Percentiles rank a stretch among this genome's conserved stretches.
Conservation (phyloP, 1,139 yeast genomes). For the Candida dubliniensis region DNA sequence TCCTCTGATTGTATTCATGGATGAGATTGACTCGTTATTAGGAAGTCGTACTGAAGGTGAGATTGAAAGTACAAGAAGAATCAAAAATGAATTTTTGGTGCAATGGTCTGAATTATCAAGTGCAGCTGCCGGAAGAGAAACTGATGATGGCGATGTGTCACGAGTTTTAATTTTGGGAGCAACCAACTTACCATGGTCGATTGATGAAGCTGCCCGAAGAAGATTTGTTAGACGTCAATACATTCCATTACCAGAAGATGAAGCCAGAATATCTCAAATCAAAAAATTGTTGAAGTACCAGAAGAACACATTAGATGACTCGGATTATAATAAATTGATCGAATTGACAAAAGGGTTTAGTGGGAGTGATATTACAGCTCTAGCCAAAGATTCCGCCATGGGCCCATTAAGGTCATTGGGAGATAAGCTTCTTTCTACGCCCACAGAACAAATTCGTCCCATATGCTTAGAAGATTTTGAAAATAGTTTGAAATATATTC, state of each 20-base stretch:
- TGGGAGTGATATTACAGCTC: constrained; percentile 92
- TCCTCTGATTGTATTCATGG: constrained; percentile 79
- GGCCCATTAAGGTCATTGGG: constrained; percentile 93
- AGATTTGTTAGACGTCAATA: constrained; percentile 91
- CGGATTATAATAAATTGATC: constrained; percentile 62
- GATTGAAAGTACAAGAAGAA: constrained; percentile 86
- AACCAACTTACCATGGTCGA: constrained; percentile 96
- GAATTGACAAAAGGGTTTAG: constrained; percentile 76
- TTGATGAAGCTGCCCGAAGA: constrained; percentile 97
- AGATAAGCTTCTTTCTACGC: constrained; percentile 79
- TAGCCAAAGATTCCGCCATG: constrained; percentile 98
- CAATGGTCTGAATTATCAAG: constrained; percentile 95
- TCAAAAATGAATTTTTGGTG: constrained; percentile 89
- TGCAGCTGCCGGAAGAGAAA: constrained; percentile 81
- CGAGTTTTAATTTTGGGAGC: constrained; percentile 93
- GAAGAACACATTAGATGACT: constrained; percentile 65
- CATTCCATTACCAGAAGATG: constrained; percentile 89
- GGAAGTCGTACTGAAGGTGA: constrained; percentile 88
- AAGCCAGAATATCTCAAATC: constrained; percentile 76
- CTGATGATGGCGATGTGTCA: constrained; percentile 55
- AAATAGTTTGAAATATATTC: constrained; percentile 74
- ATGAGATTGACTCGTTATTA: constrained; percentile 85
- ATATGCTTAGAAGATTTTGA: constrained; percentile 74
- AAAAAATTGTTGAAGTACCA: constrained; percentile 70
- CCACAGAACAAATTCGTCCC: constrained; percentile 83